Evolutionary conservation across 2,329 filamentous ascomycete species (phyloP).

Genomic region (Penicillium sp.): DNA sequence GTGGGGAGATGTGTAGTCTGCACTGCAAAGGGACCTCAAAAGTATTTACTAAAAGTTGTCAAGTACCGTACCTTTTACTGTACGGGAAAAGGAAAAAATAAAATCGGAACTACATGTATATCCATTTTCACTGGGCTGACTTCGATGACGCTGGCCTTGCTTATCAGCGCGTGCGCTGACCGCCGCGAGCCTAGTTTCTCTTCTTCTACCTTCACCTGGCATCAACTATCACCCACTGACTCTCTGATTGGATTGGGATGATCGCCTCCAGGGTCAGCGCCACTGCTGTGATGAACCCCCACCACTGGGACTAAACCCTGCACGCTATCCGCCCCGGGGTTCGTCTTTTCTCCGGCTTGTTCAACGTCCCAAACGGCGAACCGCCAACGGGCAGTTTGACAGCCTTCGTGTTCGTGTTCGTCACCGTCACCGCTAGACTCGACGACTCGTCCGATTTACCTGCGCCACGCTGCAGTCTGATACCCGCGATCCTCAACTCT

Average conservation of each 20-base stretch:
- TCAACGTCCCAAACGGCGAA: not conserved
- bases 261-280: not conserved
- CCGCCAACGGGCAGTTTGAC: not conserved
- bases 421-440: not conserved
- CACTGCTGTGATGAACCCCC: slow-evolving; percentile 3
- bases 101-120: not conserved
- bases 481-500: not conserved
- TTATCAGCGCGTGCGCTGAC: not conserved
- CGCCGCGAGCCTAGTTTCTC: not conserved
- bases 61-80: too few relatives aligned
- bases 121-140: not conserved
- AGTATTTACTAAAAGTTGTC: too few relatives aligned
- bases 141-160: not conserved
- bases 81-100: not conserved
- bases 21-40: not conserved
- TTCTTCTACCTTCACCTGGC: not conserved
- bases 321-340: slow-evolving; percentile 4
- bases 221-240: not conserved
- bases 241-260: not conserved
- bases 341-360: not conserved
- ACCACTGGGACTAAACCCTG: slow-evolving; percentile 8
- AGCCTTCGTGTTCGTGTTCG: not conserved
- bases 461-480: not conserved
- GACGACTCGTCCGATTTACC: not conserved
- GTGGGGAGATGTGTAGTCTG: not conserved